Evolutionary conservation across 2,329 filamentous ascomycete genomes (phyloP), one percentile per base, ranked within the genome.

Genomic region (Nectriaceae sp.): DNA sequence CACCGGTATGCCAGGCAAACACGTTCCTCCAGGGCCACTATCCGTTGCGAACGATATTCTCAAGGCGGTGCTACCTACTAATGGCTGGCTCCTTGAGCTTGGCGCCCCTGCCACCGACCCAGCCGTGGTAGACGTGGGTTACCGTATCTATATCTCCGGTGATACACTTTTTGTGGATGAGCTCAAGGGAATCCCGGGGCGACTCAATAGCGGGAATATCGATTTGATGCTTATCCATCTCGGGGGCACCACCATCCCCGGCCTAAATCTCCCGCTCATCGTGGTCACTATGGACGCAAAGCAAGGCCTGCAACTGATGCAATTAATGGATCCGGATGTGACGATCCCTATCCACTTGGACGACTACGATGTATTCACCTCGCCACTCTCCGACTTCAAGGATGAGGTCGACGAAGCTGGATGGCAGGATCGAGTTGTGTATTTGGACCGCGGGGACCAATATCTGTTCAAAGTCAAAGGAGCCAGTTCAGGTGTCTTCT

Each of bases 271-370:
- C 63, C 81, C 82, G 38, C 65, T 87, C 50, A 49, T 87, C 20
- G 87, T 87, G 83, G 80, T 87, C 3, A 87, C 83, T 0, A 88
- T 88, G 83, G 83, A 87, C 63, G 83, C 78, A 19, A 72, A 76
- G 59, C 80, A 86, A 64, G 83, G 83, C 0, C 55, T 87, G 21
- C 68, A 84, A 66, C 62, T 88, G 52, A 78, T 88, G 63, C 69
- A 73, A 55, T 55, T 87, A 48, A 76, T 88, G 24, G 68, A 81
- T 22, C 80, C 83, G 4, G 79, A 84, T 20, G 47, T 86, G 42
- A 85, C 81, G 5, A 80, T 88, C 38, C 83, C 83, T 3, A 78
- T 86, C 31, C 82, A 86, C 61, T 85, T 75, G 59, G 82, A 86
- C 61, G 82, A 85, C 56, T 87, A 88, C 55, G 75, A 80, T 53